Percentiles rank a stretch among this genome's conserved stretches.
Conservation (phyloP, 371 early-diverging fungal species). For the Fennellomyces sp. region DNA sequence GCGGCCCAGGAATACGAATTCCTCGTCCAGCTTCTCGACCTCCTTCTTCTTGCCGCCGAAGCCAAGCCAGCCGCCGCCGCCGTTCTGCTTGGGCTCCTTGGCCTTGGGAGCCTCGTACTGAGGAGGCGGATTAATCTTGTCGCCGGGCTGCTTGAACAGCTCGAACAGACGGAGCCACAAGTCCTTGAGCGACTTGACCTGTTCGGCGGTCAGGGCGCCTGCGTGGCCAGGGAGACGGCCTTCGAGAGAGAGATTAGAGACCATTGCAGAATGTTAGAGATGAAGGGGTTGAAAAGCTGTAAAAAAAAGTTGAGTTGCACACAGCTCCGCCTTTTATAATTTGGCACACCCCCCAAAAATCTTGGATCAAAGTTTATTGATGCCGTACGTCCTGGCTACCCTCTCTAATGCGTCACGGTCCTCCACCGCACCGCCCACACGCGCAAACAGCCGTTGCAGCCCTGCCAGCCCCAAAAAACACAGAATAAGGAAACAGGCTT, state of each 20-base stretch:
- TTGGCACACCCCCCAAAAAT: not conserved
- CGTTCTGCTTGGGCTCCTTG: not conserved
- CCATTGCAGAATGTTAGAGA: not conserved
- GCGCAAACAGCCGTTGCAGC: slow-evolving; percentile 10
- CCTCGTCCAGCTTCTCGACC: slow-evolving; percentile 28
- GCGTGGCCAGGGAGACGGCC: slow-evolving; percentile 33
- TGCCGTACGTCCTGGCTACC: slow-evolving; percentile 12
- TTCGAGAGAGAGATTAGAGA: slow-evolving; percentile 6
- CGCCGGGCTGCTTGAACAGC: slow-evolving; percentile 43
- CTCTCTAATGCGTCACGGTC: not conserved
- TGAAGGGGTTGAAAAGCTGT: not conserved
- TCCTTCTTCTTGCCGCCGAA: slow-evolving; percentile 36
- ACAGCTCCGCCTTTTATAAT: not conserved
- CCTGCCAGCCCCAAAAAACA: slow-evolving; percentile 2
- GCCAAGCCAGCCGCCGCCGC: slow-evolving; percentile 32
- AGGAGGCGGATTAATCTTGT: slow-evolving; percentile 8
- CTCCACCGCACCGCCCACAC: slow-evolving; percentile 9
- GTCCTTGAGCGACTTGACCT: slow-evolving; percentile 52
- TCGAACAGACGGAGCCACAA: slow-evolving; percentile 57
- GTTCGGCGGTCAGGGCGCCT: slow-evolving; percentile 49
- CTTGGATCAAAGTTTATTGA: slow-evolving; percentile 10
- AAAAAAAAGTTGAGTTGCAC: not conserved
- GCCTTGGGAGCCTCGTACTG: not conserved
- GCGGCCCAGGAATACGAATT: slow-evolving; percentile 52
- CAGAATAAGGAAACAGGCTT: not conserved